Evolutionary conservation across 106 monocot genomes (phyloP), one percentile per base, ranked within the genome.

Genomic region (Ottelia alismoides): DNA sequence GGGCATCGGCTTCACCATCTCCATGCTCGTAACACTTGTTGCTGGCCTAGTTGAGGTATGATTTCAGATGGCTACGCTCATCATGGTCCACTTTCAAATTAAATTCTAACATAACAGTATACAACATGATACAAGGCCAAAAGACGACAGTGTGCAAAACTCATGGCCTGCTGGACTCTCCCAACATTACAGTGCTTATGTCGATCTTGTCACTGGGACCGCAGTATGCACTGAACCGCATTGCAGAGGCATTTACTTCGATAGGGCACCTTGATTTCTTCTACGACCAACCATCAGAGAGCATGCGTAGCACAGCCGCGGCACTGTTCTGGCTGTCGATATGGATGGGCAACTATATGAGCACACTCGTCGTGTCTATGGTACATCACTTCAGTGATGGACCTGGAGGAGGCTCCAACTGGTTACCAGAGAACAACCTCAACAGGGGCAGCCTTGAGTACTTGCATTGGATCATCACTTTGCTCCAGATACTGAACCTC

Each of bases 261-360:
- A 72, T 93, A 21, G 92, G 83, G 0, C 83, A 87, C 52, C 57
- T 88, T 20, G 92, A 93, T 67, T 93, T 87, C 75, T 74, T 87
- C 57, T 87, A 93, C 60, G 92, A 93, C 49, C 92, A 88, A 73
- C 30, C 80, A 22, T 87, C 87, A 26, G 92, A 93, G 76, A 93
- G 87, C 78, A 87, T 93, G 92, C 53, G 83, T 28, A 88, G 87
- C 75, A 80, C 80, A 27, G 74, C 80, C 7, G 60, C 83, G 2
- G 92, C 83, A 1, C 48, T 93, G 7, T 88, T 65, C 52, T 93
- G 92, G 87, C 27, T 84, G 70, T 52, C 80, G 20, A 83, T 87
- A 23, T 80, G 87, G 25, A 65, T 55, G 3, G 92, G 92, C 24
- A 83, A 67, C 57, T 93, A 93, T 49, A 31, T 51, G 11, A 88